Conservation (phyloP, 2,329 filamentous ascomycete species). For the Colletotrichum coccodes region DNA sequence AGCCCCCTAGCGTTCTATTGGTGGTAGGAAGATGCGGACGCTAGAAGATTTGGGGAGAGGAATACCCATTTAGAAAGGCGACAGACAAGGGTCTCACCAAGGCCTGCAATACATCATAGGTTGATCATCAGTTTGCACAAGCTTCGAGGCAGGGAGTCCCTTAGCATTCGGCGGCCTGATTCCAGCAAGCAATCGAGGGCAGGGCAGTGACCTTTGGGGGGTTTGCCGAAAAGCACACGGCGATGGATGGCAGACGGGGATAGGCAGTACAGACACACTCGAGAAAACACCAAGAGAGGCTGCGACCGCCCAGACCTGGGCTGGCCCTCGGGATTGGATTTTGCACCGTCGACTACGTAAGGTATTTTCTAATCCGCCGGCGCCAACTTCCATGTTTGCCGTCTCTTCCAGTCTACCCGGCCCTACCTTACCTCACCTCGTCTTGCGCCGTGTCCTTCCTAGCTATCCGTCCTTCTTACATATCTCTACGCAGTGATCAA, state of each 20-base stretch:
- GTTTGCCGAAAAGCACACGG: neutral
- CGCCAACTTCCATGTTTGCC: slow-evolving; percentile 4
- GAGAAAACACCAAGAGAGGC: neutral
- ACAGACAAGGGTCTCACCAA: slow-evolving; percentile 20
- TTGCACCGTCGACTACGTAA: neutral
- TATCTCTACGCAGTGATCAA: neutral
- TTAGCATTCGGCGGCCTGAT: neutral
- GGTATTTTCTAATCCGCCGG: neutral
- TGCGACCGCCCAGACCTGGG: neutral
- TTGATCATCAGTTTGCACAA: slow-evolving; percentile 10
- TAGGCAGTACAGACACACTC: neutral
- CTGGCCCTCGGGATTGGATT: neutral
- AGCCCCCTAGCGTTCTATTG: neutral
- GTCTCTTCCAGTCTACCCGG: neutral
- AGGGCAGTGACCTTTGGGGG: neutral
- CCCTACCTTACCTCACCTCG: neutral
- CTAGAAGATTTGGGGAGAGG: neutral
- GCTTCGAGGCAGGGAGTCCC: neutral
- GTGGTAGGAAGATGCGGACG: neutral
- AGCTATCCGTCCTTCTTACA: neutral
- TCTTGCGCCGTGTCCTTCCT: neutral
- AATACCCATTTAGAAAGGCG: neutral
- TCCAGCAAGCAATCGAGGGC: neutral
- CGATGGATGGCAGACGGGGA: neutral
- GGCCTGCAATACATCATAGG: slow-evolving; percentile 26